Evolutionary conservation across 129 eudicot genomes (phyloP).

Genomic region (Escallonia herrerae): DNA sequence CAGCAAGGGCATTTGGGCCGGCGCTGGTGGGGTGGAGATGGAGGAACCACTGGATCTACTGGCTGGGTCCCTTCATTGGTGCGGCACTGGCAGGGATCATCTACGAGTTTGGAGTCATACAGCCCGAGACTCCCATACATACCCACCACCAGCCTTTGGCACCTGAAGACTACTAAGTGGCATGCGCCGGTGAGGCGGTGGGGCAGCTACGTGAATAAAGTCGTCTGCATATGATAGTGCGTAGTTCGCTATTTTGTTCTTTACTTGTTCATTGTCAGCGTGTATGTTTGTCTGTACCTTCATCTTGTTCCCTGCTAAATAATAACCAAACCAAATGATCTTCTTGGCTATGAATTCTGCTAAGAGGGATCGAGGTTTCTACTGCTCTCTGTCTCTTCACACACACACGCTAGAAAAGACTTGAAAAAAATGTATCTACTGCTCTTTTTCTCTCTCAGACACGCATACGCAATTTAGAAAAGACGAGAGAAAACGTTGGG

Average conservation of each 20-base stretch:
- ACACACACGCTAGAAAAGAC: no score
- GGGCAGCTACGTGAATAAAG: no score
- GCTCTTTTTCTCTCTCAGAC: no score
- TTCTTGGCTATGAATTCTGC: no score
- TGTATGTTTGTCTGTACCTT: not conserved
- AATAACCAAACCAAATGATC: no score
- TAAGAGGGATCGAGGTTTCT: no score
- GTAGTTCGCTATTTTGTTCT: not conserved
- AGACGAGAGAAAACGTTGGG: no score
- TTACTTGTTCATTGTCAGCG: not conserved
- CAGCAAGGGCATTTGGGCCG: slow-evolving; percentile 94
- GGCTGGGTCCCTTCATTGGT: slow-evolving; percentile 85
- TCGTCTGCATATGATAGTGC: slow-evolving; percentile 3
- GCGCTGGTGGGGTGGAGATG: slow-evolving; percentile 87
- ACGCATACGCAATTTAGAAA: no score
- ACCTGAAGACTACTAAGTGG: slow-evolving; percentile 73
- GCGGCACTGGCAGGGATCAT: slow-evolving; percentile 58
- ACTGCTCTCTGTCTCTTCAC: no score
- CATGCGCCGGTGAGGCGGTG: no score
- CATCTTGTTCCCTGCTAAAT: not conserved
- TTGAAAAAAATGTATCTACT: no score
- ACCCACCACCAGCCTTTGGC: slow-evolving; percentile 86
- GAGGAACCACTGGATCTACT: slow-evolving; percentile 80
- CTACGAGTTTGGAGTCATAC: slow-evolving; percentile 70
- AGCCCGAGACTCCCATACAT: slow-evolving; percentile 35